Base-by-base conservation (phyloP, 176 grass and related monocot genomes). In the Avena sativa region DNA sequence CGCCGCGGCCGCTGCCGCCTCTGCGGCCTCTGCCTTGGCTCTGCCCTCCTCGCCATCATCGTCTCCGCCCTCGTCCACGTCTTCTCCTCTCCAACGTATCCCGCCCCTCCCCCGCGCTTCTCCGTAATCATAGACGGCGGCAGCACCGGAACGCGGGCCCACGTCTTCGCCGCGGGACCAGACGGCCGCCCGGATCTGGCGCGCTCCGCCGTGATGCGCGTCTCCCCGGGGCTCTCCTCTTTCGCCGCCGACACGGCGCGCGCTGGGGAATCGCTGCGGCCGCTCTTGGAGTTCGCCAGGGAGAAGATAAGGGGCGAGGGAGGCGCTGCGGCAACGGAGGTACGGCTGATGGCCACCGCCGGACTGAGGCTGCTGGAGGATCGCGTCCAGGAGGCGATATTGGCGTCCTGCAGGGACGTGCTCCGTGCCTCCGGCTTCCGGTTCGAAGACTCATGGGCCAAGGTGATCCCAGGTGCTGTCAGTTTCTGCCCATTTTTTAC, bases 271-370 rank as follows among this genome's bases (percentile, higher is more conserved):
- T 95, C 93, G 1, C 67, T 98, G 44, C 72, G 26, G 43, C 78
- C 82, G 36, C 88, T 98, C 51, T 34, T 95, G 36, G 86, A 83
- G 14, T 98, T 95, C 74, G 90, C 88, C 17, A 94, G 76, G 76
- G 68, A 62, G 56, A 89, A 75, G 80, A 77, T 98, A 21, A 86
- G 87, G 19, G 48, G 69, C 36, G 80, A 47, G 76, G 76, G 71
- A 55, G 5, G 7, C 74, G 79, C 81, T 50, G 78, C 14, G 28
- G 82, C 65, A 51, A 89, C 92, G 34, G 90, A 98, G 20, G 84
- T 98, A n/a, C 76, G 96, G 57, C 85, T 98, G 50, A 98, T 98
- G 96, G 91, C 93, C 14, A 98, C 96, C 32, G 93, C 93, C 6
- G 93, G 96, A 34, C 84, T 98, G 78, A 86, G 93, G 57, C 78